Evolutionary conservation across 257 asterid species (phyloP).

Genomic region (Solanum gandarillasii): DNA sequence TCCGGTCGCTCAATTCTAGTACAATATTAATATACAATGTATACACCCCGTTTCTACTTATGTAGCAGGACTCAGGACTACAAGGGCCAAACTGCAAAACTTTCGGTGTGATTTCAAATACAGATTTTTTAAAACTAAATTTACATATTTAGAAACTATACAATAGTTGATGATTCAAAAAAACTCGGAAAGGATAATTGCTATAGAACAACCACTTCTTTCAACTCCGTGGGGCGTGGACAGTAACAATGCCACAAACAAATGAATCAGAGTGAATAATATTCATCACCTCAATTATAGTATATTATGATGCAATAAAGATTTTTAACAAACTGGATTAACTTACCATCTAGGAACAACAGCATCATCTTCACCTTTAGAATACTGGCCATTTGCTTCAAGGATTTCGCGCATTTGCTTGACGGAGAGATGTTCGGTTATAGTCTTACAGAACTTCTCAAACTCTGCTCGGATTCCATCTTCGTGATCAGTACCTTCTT

Average conservation of each 20-base stretch:
- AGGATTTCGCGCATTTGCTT: slow-evolving; percentile 71
- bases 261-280: not conserved
- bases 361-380: slow-evolving; percentile 48
- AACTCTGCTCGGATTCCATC: slow-evolving; percentile 32
- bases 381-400: slow-evolving; percentile 57
- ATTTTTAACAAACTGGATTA: not conserved
- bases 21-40: not conserved
- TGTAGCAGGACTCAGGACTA: not conserved
- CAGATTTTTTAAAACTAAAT: not conserved
- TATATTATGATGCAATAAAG: not conserved
- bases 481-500: slow-evolving; percentile 1
- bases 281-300: not conserved
- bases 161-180: not conserved
- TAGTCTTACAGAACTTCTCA: slow-evolving; percentile 49
- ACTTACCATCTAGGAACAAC: slow-evolving; percentile 78
- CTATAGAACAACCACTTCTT: not conserved
- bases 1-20: not conserved
- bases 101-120: not conserved
- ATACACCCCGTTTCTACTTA: not conserved
- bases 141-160: not conserved
- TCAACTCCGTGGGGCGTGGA: not conserved
- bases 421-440: slow-evolving; percentile 47
- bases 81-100: not conserved
- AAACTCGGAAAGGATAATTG: not conserved
- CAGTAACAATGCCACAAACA: not conserved